Base-by-base conservation (phyloP, 768 basidiomycete species). In the Trametes maxima region DNA sequence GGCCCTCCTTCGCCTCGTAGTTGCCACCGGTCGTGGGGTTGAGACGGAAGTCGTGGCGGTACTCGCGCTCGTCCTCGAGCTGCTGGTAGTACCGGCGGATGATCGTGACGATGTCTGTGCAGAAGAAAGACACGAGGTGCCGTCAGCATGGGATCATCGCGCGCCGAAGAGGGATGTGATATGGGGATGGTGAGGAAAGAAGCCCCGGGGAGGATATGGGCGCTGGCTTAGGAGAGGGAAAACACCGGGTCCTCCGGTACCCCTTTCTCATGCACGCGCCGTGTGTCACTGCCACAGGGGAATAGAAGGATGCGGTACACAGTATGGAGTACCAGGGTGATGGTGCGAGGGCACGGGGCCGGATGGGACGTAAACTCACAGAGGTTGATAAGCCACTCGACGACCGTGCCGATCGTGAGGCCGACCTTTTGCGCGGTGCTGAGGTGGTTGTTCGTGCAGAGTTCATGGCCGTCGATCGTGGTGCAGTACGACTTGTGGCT, bases 81-180 rank as follows among this genome's bases (percentile, higher is more conserved):
- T 72, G 71, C 56, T 65, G 60, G 53, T 64, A 63, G 63, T 72
- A 72, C 22, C 69, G 68, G 56, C 67, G 65, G 54, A 72, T 70
- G 57, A 70, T 60, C 35, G 65, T 53, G 11, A 68, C 67, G 51
- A 72, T 67, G 54, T 70, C 71, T 72, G 57, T 17, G 37, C 28
- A 14, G n/a, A 16, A n/a, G 22, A n/a, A 21, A 24, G 37, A 43
- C 25, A 16, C 5, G 33, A 8, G 22, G 49, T 17, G 33, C 24
- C 51, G 37, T 63, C 48, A 59, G 55, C 58, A 56, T 60, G 8
- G 16, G 25, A 17, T 33, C 8, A 35, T 28, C 22, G 24, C 13
- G 16, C 13, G 11, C 12, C 3, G n/a, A 44, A 19, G 16, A 4
- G 39, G 39, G 17, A 40, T 5, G 39, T 13, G 39, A n/a, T 40